Evolutionary conservation across 306 rosid species (phyloP), one percentile per base, ranked within the genome.

Genomic region (Gastrolobium villosum): DNA sequence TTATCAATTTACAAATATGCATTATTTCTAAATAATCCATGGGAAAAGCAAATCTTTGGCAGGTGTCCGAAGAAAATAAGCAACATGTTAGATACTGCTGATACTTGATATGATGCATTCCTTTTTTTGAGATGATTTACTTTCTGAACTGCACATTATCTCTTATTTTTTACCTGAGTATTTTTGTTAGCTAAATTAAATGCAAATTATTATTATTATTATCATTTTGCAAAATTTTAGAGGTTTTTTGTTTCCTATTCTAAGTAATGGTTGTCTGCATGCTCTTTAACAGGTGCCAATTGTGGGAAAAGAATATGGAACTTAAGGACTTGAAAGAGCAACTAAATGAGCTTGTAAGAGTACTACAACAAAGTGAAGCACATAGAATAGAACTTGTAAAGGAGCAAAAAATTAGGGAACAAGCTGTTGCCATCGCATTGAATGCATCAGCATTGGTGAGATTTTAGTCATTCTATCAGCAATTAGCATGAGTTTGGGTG

Each of bases 251-350:
- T 64, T 84, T 65, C 83, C 56, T 45, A 10, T 74, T 79, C 61
- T 15, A 41, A 77, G 34, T 52, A 45, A 74, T 55, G 53, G 78
- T 39, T 44, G 73, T 83, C 60, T 43, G 9, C 64, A 15, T 69
- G 61, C 72, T 80, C 84, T 74, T 86, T 79, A 55, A 76, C 85
- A 92, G 94, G 87, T 90, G 90, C 74, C 89, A 81, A 41, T 76
- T 90, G 86, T 92, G 90, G 93, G 93, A 90, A 83, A 90, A 85
- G 90, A 81, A 85, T 69, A 82, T 84, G 84, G 93, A 88, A 78
- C 85, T 92, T 53, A 82, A 87, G 80, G 97, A 92, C 78, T 87
- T 87, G 84, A 86, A 90, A 74, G 97, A 90, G 66, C 90, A 92
- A 77, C 84, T 92, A 36, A 84, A 82, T 68, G 91, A 92, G 78